Percentiles rank a stretch among this genome's conserved stretches.
Evolutionary conservation across 768 basidiomycete species (phyloP).

Genomic region (Boletus reticuloceps): DNA sequence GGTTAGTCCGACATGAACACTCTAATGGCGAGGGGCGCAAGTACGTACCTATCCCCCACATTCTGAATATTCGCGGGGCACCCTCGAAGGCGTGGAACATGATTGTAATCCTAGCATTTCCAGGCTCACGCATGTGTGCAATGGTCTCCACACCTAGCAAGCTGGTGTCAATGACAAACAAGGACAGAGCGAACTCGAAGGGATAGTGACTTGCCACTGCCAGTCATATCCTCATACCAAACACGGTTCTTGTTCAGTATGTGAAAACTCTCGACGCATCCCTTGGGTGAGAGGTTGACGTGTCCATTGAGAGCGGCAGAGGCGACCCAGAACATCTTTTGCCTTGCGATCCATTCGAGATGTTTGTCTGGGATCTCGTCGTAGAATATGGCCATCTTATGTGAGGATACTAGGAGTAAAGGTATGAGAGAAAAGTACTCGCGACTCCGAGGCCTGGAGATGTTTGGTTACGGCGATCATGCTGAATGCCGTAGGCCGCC

Average conservation of each 20-base stretch:
- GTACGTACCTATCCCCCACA: slow-evolving; percentile 55
- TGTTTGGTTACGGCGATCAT: background rate
- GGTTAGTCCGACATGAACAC: background rate
- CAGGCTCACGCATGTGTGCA: slow-evolving; percentile 53
- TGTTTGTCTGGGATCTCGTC: slow-evolving; percentile 54
- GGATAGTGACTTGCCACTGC: slow-evolving; percentile 48
- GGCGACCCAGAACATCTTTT: slow-evolving; percentile 73
- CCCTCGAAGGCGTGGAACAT: slow-evolving; percentile 63
- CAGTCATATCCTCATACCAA: slow-evolving; percentile 76
- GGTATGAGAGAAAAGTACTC: background rate
- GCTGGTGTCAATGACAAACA: background rate
- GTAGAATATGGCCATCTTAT: slow-evolving; percentile 54
- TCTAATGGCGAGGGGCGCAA: background rate
- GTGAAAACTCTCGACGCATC: slow-evolving; percentile 58
- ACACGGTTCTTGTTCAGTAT: slow-evolving; percentile 49
- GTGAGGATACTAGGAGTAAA: background rate
- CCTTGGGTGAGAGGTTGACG: slow-evolving; percentile 70
- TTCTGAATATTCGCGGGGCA: slow-evolving; percentile 53
- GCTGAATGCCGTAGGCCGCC: background rate
- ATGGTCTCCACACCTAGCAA: slow-evolving; percentile 53
- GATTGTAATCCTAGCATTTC: slow-evolving; percentile 58
- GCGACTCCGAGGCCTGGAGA: no score
- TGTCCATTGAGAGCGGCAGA: slow-evolving; percentile 65
- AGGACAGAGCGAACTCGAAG: background rate
- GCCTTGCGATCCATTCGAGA: slow-evolving; percentile 55